Base-by-base conservation (phyloP, 164 flowering plant genomes). In the Tetrastigma voinierianum region DNA sequence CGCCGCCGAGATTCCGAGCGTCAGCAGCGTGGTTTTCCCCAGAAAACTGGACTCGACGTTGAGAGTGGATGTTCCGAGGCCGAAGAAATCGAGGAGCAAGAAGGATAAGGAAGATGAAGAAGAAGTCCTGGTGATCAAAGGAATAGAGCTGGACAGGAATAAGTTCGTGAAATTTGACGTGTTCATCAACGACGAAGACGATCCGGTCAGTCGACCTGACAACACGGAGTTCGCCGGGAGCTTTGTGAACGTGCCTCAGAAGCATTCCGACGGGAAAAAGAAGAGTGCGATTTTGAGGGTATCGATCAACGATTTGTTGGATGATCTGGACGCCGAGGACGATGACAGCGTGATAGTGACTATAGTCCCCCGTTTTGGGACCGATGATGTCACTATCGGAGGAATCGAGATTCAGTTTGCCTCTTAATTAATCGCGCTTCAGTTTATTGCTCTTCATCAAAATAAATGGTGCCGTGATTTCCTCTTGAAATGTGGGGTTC, bases 221-320 rank as follows among this genome's bases (percentile, higher is more conserved):
- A 72, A 78, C 11, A 72, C 77, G 3, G 87, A 84, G 78, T 84
- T 82, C 15, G 87, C 86, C 0, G 88, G 93, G n/a, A 81, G 87
- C 44, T 87, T 81, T 53, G 86, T 84, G 67, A 84, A 81, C 44
- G 81, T 81, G 25, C 82, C 90, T 1, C 84, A 81, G 16, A 70
- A 72, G 60, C 84, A 80, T 40, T 76, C 66, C 74, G 62, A 69
- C n/a, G 51, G 48, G 51, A 79, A 63, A 70, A 68, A 67, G 71
- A 70, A 55, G 61, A 78, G 62, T 69, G 84, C 90, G 1, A 1
- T 11, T n/a, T 62, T 83, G 56, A 77, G 77, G 67, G 40, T 86
- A 48, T 83, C 80, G 46, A 51, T 84, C 16, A 78, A 79, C 4
- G 89, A 83, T 8, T 61, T 88, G 70, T 44, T 86, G 75, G 85